phyloP scores from a whole-genome alignment of 257 asterid species.

The Salvia rosmarinus region DNA sequence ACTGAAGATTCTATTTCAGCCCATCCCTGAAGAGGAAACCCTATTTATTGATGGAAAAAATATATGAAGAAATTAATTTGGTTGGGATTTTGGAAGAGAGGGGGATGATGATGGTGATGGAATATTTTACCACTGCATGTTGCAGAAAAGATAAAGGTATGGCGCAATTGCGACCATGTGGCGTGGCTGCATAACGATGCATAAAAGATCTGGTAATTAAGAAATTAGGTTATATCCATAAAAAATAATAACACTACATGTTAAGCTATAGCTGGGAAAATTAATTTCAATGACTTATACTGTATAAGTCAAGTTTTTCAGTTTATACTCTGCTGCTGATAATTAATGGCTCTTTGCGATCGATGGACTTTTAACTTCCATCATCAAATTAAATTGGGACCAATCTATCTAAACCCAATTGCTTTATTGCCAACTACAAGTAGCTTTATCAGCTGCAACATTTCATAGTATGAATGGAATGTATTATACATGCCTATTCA shows the following conservation, averaged over 20 bases:
- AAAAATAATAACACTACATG: constrained; percentile 7
- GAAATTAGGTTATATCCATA: not conserved
- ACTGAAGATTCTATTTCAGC: constrained; percentile 1
- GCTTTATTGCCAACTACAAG: constrained; percentile 51
- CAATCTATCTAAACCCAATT: constrained; percentile 43
- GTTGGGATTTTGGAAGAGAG: constrained; percentile 40
- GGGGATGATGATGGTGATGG: constrained; percentile 32
- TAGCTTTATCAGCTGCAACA: constrained; percentile 39
- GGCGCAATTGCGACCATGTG: constrained; percentile 60
- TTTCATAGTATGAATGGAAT: constrained; percentile 30
- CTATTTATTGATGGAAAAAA: constrained; percentile 24
- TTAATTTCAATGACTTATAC: constrained; percentile 34
- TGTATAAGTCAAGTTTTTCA: constrained; percentile 19
- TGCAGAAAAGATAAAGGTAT: constrained; percentile 51
- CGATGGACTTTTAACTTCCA: constrained; percentile 41
- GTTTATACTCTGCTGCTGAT: constrained; percentile 33
- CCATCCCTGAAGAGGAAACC: constrained; percentile 28
- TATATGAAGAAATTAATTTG: not conserved
- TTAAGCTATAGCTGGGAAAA: constrained; percentile 31
- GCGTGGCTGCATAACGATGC: constrained; percentile 38
- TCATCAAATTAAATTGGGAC: constrained; percentile 46
- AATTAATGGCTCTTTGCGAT: constrained; percentile 29
- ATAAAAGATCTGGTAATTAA: constrained; percentile 7
- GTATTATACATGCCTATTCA: constrained; percentile 29
- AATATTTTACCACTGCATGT: constrained; percentile 50